Evolutionary conservation across 2,329 filamentous ascomycete species (phyloP).

Genomic region (Exserohilum rostratum): DNA sequence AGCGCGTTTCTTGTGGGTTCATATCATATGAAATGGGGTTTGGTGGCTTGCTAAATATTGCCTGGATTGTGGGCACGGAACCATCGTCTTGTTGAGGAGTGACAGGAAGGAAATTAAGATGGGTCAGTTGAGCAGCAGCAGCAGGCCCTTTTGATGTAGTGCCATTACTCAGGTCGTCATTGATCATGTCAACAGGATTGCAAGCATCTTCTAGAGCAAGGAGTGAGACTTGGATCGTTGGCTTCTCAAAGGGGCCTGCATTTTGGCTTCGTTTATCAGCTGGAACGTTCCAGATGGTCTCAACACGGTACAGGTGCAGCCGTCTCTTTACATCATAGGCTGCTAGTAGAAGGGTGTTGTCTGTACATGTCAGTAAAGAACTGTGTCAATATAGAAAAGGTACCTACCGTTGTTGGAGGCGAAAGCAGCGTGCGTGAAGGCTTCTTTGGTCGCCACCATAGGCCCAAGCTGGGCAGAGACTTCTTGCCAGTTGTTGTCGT

Average conservation of each 20-base stretch:
- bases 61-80: slow-evolving; percentile 69
- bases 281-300: slow-evolving; percentile 73
- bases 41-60: slow-evolving; percentile 69
- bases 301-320: slow-evolving; percentile 74
- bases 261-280: slow-evolving; percentile 63
- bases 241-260: slow-evolving; percentile 48
- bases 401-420: slow-evolving; percentile 74
- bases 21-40: slow-evolving; percentile 47
- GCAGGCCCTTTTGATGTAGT: slow-evolving; percentile 28
- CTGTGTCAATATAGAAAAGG: slow-evolving; percentile 34
- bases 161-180: slow-evolving; percentile 30
- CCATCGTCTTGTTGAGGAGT: slow-evolving; percentile 66
- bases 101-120: slow-evolving; percentile 74
- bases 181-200: slow-evolving; percentile 33
- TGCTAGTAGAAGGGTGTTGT: slow-evolving; percentile 65
- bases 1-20: slow-evolving; percentile 67
- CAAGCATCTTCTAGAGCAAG: slow-evolving; percentile 41
- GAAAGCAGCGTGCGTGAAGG: slow-evolving; percentile 51
- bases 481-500: slow-evolving; percentile 74
- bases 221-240: slow-evolving; percentile 37
- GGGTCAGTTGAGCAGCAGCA: slow-evolving; percentile 62
- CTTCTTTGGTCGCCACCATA: slow-evolving; percentile 65
- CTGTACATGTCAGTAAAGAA: slow-evolving; percentile 25
- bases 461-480: slow-evolving; percentile 75
- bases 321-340: slow-evolving; percentile 73